Evolutionary conservation across 371 early-diverging fungal genomes (phyloP), one percentile per base, ranked within the genome.

Genomic region (Syncephalastrum monosporum): DNA sequence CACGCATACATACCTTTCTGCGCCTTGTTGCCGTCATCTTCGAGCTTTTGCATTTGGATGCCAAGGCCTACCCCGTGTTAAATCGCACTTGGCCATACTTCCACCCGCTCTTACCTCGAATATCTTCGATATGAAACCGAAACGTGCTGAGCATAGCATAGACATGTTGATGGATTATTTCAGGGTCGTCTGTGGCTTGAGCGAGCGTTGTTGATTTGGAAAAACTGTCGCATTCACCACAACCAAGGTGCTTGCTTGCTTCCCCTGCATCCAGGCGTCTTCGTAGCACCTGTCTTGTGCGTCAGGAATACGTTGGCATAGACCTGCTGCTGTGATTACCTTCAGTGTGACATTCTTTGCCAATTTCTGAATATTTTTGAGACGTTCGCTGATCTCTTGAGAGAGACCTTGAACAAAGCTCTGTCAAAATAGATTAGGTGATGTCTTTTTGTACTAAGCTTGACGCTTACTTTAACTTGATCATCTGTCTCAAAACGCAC

Each of bases 401-500:
- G 79, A 66, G 12, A 89, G 60, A 8, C 74, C 74, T 7, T 59
- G 49, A 2, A 87, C 50, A 69, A 88, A 88, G 12, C 27, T 52
- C 75, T 57, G 52, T 24, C 8, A 0, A 17, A 12, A 33, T 44
- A n/a, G 48, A n/a, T 15, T 46, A 25, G 38, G 2, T 17, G 16
- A n/a, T 42, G 58, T 50, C 19, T 16, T 42, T 42, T 10, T 47
- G 13, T 5, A 19, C 5, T n/a, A 27, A 23, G 4, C 5, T 13
- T 15, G 8, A 12, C 4, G 17, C 43, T 47, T 58, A 85, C 72
- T 44, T 85, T 74, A 5, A 84, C 83, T 55, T 94, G 86, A 0
- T 69, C 65, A 29, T 81, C 66, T 14, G 63, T 83, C 52, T 89
- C 85, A 68, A 95, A 91, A 15, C 96, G 82, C 0, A 95, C 81